Percentiles rank a stretch among this genome's conserved stretches.
Evolutionary conservation across 208 protist genomes (phyloP).

Genomic region (Hexamita inflata): DNA sequence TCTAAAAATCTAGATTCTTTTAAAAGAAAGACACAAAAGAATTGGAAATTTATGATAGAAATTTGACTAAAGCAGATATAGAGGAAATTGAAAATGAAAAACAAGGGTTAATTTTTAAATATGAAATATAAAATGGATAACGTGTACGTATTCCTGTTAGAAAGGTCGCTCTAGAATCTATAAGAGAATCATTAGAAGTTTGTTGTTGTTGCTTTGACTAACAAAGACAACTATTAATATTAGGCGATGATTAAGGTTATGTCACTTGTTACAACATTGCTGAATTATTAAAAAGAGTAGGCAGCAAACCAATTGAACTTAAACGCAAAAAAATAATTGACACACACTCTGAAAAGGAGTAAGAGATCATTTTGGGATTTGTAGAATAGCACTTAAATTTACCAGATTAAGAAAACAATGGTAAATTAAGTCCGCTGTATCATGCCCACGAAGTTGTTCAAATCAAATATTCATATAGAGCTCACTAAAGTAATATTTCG

Average conservation of each 20-base stretch:
- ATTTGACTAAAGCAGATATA: no score
- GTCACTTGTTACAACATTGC: background rate
- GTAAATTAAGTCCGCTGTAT: background rate
- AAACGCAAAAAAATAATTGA: no score
- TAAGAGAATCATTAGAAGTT: background rate
- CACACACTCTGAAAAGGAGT: no score
- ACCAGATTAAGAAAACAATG: background rate
- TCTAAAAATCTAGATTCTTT: no score
- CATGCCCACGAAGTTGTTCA: no score
- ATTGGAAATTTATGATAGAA: no score
- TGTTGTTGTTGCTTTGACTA: background rate
- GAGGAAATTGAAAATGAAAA: background rate
- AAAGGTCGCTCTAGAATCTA: background rate
- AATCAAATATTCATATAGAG: background rate
- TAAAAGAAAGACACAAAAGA: no score
- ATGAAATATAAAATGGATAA: background rate
- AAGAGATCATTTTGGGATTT: no score
- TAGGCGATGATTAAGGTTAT: slow-evolving; percentile 10
- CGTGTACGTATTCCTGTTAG: background rate
- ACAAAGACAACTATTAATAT: no score
- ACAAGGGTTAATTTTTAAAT: background rate
- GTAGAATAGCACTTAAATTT: no score
- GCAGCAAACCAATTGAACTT: background rate
- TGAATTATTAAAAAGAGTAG: background rate
- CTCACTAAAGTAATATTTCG: no score